These are phyloP conservation scores for Leccinum disarticulatum DNA, from an alignment of 768 basidiomycete genomes.

Conservation along the genomic window DNA sequence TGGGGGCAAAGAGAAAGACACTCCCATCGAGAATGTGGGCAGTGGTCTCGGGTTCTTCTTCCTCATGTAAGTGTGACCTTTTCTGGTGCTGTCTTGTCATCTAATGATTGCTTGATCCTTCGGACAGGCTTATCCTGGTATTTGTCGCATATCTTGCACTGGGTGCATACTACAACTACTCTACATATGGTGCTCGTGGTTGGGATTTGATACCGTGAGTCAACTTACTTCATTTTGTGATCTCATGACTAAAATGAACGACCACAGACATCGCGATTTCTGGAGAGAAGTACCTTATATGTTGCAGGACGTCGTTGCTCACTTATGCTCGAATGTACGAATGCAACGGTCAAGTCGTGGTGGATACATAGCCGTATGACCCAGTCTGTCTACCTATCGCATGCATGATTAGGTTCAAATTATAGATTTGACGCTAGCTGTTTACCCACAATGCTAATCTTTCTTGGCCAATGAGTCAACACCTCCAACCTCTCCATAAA, in stretches of 20 bases:
- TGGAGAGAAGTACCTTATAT: conserved; percentile 90
- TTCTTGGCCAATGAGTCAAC: not conserved
- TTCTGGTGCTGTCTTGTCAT: conserved; percentile 3
- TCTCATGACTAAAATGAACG: conserved; percentile 1
- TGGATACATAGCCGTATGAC: conserved; percentile 75
- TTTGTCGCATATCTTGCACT: conserved; percentile 70
- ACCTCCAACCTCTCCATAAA: not conserved
- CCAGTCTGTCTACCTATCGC: not conserved
- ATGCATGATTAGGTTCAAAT: conserved; percentile 1
- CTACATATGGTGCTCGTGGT: conserved; percentile 82
- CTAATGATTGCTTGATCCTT: conserved; percentile 35
- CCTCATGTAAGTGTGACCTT: conserved; percentile 60
- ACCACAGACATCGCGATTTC: conserved; percentile 77
- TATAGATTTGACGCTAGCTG: conserved; percentile 8
- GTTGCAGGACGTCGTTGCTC: conserved; percentile 72
- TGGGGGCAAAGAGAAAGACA: too few relatives aligned
- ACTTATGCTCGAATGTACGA: conserved; percentile 72
- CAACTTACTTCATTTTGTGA: conserved; percentile 2
- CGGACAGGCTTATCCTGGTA: conserved; percentile 50
- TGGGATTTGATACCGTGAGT: conserved; percentile 82
- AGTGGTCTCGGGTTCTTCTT: conserved; percentile 90
- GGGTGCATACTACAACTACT: conserved; percentile 87
- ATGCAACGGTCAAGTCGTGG: conserved; percentile 65
- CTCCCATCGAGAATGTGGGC: conserved; percentile 47
- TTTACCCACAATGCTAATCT: conserved; percentile 9